These are phyloP conservation scores for Tricholoma matsutake DNA, from an alignment of 768 basidiomycete species.

Conservation along the genomic window DNA sequence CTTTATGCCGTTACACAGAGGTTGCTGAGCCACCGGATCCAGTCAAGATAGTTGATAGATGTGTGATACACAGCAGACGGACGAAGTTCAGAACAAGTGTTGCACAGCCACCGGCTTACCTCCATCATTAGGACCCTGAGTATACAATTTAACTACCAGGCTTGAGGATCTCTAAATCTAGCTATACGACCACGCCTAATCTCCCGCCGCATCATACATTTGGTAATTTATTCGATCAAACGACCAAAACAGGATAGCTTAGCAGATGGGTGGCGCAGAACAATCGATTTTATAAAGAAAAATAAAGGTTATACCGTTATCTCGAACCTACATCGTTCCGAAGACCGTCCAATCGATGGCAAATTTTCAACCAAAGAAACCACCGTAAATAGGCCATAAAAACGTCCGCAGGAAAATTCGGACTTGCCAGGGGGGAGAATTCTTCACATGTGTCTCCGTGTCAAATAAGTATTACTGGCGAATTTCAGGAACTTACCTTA, in stretches of 20 bases:
- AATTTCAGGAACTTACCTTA: no score
- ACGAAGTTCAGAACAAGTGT: neutral
- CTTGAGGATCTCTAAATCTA: slow-evolving; percentile 9
- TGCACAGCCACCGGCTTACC: slow-evolving; percentile 9
- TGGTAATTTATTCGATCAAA: neutral
- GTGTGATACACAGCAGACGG: neutral
- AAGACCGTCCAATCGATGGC: neutral
- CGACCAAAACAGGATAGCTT: neutral
- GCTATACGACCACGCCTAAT: slow-evolving; percentile 3
- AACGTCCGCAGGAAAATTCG: neutral
- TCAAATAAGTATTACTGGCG: no score
- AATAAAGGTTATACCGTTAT: neutral
- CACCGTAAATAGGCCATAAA: neutral
- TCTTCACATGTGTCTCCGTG: no score
- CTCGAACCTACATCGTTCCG: neutral
- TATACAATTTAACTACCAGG: neutral
- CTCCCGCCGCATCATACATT: slow-evolving; percentile 1
- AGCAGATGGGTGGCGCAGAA: neutral
- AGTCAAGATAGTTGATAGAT: neutral
- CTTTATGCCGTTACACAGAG: slow-evolving; percentile 6
- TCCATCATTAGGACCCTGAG: slow-evolving; percentile 9
- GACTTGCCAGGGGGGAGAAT: neutral
- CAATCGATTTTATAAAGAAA: neutral
- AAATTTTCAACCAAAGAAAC: neutral
- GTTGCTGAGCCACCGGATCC: neutral